Evolutionary conservation across 306 rosid species (phyloP), one percentile per base, ranked within the genome.

Genomic region (Trifolium pratense): DNA sequence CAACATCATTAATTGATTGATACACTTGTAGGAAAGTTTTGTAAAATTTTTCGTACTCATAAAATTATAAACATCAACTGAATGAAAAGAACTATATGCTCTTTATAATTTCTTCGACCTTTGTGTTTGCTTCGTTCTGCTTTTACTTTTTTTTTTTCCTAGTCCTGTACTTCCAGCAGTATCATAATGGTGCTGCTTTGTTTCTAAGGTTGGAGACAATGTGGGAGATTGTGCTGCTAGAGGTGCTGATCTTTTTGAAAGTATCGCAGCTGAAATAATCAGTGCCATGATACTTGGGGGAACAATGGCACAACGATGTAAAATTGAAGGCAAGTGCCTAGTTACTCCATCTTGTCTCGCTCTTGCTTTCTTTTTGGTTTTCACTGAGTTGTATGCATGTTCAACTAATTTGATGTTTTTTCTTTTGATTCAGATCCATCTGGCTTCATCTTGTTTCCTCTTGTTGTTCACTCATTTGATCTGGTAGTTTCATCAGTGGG

Each of bases 251-350:
- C 98, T 94, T 59, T 94, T 94, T 83, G 98, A 94, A 87, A 94
- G 98, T 82, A 94, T 94, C 39, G 97, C 98, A 3, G 98, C 98
- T 61, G 98, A 94, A 84, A 94, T 94, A 82, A 91, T 91, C 67
- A 94, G 98, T 84, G 98, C 98, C 65, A 94, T 94, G 98, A 94
- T 94, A 78, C 97, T 94, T 66, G 98, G 98, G 45, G 97, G 89
- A 87, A 85, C 98, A 64, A 91, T 94, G 98, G 98, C 98, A 43
- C 82, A 86, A 31, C 91, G 88, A 37, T 94, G 97, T 88, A 94
- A 91, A 94, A 88, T 94, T 20, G 96, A 87, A 85, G 95, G 98
- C 75, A 70, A 80, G 88, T 78, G 12, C 66, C 34, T 66, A 18
- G 69, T 48, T 66, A 15, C 14, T 23, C 34, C 57, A 68, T 79